A percentile compares a stretch with the other conserved stretches of the same genome.
phyloP scores from a whole-genome alignment of 257 asterid genomes.

The Salvia hispanica region DNA sequence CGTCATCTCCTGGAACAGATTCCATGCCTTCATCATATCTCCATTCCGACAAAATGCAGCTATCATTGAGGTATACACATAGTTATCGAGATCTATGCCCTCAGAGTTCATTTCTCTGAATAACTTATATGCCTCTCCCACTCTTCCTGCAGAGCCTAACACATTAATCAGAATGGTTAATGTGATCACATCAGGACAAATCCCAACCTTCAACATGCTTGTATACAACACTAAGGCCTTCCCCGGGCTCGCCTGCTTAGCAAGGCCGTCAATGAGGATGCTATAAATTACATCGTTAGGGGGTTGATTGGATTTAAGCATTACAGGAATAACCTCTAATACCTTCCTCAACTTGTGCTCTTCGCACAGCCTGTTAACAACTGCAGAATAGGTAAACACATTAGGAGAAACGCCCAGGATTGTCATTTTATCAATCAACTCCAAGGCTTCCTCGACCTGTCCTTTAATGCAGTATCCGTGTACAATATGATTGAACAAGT shows the following conservation, averaged over 20 bases:
- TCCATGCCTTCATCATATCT: slow-evolving; percentile 44
- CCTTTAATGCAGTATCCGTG: slow-evolving; percentile 48
- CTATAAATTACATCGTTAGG: slow-evolving; percentile 56
- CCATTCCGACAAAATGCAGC: slow-evolving; percentile 50
- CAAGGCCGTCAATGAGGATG: slow-evolving; percentile 55
- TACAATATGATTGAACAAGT: slow-evolving; percentile 43
- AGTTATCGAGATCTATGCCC: slow-evolving; percentile 43
- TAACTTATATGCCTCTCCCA: slow-evolving; percentile 45
- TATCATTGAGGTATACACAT: slow-evolving; percentile 55
- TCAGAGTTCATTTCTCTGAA: slow-evolving; percentile 43
- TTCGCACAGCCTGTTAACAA: slow-evolving; percentile 50
- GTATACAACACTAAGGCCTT: slow-evolving; percentile 47
- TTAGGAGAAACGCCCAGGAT: slow-evolving; percentile 40
- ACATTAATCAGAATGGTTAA: slow-evolving; percentile 52
- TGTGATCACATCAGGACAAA: slow-evolving; percentile 46
- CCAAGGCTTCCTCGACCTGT: slow-evolving; percentile 42
- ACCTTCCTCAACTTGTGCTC: slow-evolving; percentile 48
- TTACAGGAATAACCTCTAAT: slow-evolving; percentile 52
- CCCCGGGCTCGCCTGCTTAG: slow-evolving; percentile 43
- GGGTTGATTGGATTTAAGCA: slow-evolving; percentile 50
- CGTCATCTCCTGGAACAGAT: slow-evolving; percentile 50
- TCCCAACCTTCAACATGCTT: slow-evolving; percentile 53
- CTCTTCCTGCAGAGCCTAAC: slow-evolving; percentile 34
- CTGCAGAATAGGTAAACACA: slow-evolving; percentile 35
- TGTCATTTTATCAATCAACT: slow-evolving; percentile 41